Conservation (phyloP, 345 rosid species). For the Syzygium jambos region DNA sequence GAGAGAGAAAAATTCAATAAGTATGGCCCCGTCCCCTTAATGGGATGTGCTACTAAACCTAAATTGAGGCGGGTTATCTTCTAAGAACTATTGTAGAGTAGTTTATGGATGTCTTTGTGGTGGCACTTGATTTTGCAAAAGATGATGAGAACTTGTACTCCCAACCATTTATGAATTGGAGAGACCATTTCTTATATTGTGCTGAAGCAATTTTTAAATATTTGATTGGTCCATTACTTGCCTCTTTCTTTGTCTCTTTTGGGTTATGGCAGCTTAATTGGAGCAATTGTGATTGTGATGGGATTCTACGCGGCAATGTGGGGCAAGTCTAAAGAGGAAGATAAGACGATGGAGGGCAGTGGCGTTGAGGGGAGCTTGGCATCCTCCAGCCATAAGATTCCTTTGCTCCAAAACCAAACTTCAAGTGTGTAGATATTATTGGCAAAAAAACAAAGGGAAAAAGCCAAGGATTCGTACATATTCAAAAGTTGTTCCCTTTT, state of each 20-base stretch:
- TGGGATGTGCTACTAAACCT: not conserved
- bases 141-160: constrained; percentile 1
- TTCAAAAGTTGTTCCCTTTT: not conserved
- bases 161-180: not conserved
- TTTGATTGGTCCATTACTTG: not conserved
- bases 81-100: not conserved
- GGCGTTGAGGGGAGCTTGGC: not conserved
- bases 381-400: not conserved
- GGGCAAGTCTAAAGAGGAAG: not conserved
- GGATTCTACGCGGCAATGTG: not conserved
- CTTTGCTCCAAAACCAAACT: not conserved
- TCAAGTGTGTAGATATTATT: not conserved
- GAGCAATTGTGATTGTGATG: not conserved
- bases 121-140: not conserved
- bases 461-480: not conserved
- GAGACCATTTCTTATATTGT: not conserved
- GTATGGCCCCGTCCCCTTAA: not conserved
- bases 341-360: not conserved
- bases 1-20: not conserved
- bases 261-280: not conserved
- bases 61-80: not conserved
- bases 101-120: not conserved
- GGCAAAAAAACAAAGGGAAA: not conserved
- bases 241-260: not conserved
- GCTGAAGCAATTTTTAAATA: not conserved